Percentiles rank a stretch among this genome's conserved stretches.
Evolutionary conservation across 2,329 filamentous ascomycete genomes (phyloP).

Genomic region (Elsinoe australis): DNA sequence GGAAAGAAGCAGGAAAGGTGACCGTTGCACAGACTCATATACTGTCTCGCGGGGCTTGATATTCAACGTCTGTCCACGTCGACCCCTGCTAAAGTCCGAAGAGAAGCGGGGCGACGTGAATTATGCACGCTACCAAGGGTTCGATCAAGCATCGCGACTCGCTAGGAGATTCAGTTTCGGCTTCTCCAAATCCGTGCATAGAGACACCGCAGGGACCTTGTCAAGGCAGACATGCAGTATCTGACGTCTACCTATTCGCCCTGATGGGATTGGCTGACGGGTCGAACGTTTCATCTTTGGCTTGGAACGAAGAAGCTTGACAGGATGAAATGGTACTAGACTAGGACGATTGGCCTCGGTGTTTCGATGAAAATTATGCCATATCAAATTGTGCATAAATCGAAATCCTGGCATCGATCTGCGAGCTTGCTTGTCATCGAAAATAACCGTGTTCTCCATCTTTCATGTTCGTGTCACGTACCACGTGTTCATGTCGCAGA

Average conservation of each 20-base stretch:
- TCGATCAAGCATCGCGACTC: too few species aligned
- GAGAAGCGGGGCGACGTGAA: conserved; percentile 6
- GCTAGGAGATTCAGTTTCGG: background rate
- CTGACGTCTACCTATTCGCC: background rate
- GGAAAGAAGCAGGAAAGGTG: background rate
- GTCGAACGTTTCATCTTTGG: conserved; percentile 1
- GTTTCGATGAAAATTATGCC: too few species aligned
- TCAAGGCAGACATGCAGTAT: conserved; percentile 1
- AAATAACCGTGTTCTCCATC: too few species aligned
- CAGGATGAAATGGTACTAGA: background rate
- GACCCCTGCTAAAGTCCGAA: background rate
- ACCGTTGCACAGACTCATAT: background rate
- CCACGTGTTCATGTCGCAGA: too few species aligned
- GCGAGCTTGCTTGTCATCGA: too few species aligned
- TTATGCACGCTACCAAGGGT: conserved; percentile 3
- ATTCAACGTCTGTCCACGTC: too few species aligned
- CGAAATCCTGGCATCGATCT: too few species aligned
- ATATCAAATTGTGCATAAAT: too few species aligned
- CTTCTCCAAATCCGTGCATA: background rate
- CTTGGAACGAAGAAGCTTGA: background rate
- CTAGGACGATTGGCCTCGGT: too few species aligned
- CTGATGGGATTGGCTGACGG: background rate
- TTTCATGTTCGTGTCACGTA: too few species aligned
- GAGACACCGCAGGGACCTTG: conserved; percentile 1
- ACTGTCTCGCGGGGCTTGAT: too few species aligned